A percentile compares a stretch with the other conserved stretches of the same genome.
Conservation (phyloP, 106 monocot genomes). For the Triglochin maritima region DNA sequence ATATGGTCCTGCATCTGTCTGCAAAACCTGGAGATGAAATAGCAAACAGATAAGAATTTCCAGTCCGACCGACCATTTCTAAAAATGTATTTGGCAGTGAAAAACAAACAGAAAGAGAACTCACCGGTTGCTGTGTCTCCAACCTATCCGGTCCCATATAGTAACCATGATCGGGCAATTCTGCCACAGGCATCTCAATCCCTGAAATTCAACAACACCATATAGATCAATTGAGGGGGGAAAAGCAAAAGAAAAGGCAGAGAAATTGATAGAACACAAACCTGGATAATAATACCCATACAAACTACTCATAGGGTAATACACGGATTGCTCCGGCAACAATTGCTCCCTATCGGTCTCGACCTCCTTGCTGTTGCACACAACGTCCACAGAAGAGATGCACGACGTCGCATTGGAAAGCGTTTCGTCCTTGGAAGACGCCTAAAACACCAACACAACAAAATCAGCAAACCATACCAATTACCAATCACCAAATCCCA, state of each 20-base stretch:
- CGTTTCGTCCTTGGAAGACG: conserved; percentile 32
- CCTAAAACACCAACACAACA: neutral
- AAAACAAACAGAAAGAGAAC: conserved; percentile 5
- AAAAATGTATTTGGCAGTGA: neutral
- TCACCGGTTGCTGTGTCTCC: conserved; percentile 47
- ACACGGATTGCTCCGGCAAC: conserved; percentile 32
- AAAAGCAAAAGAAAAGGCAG: neutral
- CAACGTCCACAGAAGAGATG: conserved; percentile 59
- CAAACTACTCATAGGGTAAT: conserved; percentile 25
- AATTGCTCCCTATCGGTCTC: conserved; percentile 48
- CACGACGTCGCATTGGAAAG: conserved; percentile 54
- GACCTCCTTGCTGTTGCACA: conserved; percentile 42
- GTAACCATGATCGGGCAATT: conserved; percentile 40
- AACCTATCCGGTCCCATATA: conserved; percentile 25
- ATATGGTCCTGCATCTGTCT: conserved; percentile 46
- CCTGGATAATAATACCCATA: conserved; percentile 88
- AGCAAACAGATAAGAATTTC: neutral
- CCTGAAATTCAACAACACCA: conserved; percentile 2
- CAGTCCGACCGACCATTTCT: too few species aligned
- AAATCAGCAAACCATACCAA: neutral
- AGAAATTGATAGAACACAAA: conserved; percentile 1
- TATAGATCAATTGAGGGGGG: neutral
- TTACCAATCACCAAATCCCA: too few species aligned
- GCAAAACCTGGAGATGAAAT: conserved; percentile 36
- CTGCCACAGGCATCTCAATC: conserved; percentile 20